These are phyloP conservation scores for Camellia japonica DNA, from an alignment of 148 eudicot species.

Conservation along the genomic window DNA sequence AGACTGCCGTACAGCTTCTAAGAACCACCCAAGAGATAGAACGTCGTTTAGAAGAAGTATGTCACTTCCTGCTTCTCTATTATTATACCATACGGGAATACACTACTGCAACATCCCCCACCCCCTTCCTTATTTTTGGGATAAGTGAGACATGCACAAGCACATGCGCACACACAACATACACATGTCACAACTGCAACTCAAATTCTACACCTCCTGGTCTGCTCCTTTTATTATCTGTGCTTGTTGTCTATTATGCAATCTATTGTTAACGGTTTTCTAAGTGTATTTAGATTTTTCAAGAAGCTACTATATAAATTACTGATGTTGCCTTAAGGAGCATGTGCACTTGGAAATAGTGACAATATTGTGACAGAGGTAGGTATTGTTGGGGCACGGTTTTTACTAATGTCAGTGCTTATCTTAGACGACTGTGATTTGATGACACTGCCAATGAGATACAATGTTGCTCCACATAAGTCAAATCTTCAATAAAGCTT, in stretches of 20 bases:
- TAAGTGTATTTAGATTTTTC: too few species aligned
- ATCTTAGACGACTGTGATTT: too few species aligned
- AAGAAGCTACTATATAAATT: too few species aligned
- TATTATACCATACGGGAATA: background rate
- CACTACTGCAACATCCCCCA: background rate
- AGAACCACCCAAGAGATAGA: conserved; percentile 76
- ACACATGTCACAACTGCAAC: background rate
- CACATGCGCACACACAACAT: background rate
- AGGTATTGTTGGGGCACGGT: too few species aligned
- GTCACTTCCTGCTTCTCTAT: conserved; percentile 13
- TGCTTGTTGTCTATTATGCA: background rate
- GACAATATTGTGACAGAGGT: too few species aligned
- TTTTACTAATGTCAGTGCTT: too few species aligned
- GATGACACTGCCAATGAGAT: too few species aligned
- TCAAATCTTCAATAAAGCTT: too few species aligned
- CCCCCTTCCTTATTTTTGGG: background rate
- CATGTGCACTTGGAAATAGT: too few species aligned
- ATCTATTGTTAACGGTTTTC: too few species aligned
- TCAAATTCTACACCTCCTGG: background rate
- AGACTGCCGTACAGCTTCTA: conserved; percentile 77
- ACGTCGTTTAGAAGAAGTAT: conserved; percentile 62
- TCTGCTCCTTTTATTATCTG: background rate
- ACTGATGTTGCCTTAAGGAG: too few species aligned
- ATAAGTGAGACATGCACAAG: background rate
- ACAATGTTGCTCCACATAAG: too few species aligned